Percentiles rank a stretch among this genome's conserved stretches.
Conservation (phyloP, 257 asterid genomes). For the Capsicum chinense region DNA sequence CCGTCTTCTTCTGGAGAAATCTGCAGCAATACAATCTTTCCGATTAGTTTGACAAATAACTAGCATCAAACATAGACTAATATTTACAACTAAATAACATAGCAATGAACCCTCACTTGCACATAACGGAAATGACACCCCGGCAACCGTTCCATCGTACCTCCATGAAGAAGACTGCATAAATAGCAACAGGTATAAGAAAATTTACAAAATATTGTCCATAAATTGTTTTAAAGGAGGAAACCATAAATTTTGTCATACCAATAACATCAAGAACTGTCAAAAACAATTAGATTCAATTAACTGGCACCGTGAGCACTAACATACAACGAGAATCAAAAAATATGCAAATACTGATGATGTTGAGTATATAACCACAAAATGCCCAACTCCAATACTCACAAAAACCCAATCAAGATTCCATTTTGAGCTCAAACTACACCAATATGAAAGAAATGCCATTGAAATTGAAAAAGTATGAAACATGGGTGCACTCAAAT, state of each 20-base stretch:
- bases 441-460: background rate
- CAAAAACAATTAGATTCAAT: background rate
- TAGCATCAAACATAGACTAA: background rate
- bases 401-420: background rate
- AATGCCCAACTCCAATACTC: background rate
- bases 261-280: background rate
- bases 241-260: background rate
- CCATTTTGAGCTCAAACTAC: conserved; percentile 7
- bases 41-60: conserved; percentile 11
- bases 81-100: conserved; percentile 27
- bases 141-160: conserved; percentile 42
- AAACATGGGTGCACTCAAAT: conserved; percentile 1
- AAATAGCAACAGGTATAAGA: conserved; percentile 28
- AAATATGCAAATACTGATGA: background rate
- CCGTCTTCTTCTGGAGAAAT: conserved; percentile 69
- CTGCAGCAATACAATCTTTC: conserved; percentile 48
- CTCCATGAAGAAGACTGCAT: conserved; percentile 66
- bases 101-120: conserved; percentile 81
- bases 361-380: background rate
- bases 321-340: conserved; percentile 8
- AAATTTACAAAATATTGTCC: background rate
- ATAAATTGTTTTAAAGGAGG: background rate
- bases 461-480: background rate
- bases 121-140: conserved; percentile 47
- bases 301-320: background rate